phyloP scores from a whole-genome alignment of 257 asterid genomes.

The Rehmannia glutinosa region DNA sequence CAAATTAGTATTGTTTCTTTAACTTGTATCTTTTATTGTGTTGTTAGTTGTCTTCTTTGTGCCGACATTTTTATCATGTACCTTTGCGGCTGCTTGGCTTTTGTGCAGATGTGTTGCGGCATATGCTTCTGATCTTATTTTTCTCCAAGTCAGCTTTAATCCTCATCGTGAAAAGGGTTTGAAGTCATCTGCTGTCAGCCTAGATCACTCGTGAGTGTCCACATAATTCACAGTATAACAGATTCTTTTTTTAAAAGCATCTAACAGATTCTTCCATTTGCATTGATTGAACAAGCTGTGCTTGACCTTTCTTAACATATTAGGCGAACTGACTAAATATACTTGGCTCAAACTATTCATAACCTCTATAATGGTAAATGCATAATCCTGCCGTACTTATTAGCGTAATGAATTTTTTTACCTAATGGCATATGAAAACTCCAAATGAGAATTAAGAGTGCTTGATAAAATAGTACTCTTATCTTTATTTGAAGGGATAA shows the following conservation, averaged over 20 bases:
- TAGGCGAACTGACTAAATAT: too few relatives aligned
- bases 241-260: neutral
- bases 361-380: too few relatives aligned
- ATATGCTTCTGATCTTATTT: constrained; percentile 83
- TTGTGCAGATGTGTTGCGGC: constrained; percentile 83
- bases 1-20: neutral
- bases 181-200: constrained; percentile 61
- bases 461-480: too few relatives aligned
- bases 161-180: constrained; percentile 81
- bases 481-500: too few relatives aligned
- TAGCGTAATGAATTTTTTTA: too few relatives aligned
- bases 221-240: neutral
- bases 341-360: too few relatives aligned
- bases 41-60: neutral
- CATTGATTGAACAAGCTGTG: neutral
- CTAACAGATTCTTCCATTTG: neutral
- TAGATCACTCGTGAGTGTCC: constrained; percentile 85
- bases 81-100: constrained; percentile 9
- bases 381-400: too few relatives aligned
- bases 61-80: neutral
- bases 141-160: constrained; percentile 65
- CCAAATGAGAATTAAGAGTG: too few relatives aligned
- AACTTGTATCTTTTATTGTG: neutral
- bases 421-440: too few relatives aligned
- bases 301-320: too few relatives aligned